These are phyloP conservation scores for Neonectria ditissima DNA, from an alignment of 2,329 filamentous ascomycete species.

Conservation along the genomic window DNA sequence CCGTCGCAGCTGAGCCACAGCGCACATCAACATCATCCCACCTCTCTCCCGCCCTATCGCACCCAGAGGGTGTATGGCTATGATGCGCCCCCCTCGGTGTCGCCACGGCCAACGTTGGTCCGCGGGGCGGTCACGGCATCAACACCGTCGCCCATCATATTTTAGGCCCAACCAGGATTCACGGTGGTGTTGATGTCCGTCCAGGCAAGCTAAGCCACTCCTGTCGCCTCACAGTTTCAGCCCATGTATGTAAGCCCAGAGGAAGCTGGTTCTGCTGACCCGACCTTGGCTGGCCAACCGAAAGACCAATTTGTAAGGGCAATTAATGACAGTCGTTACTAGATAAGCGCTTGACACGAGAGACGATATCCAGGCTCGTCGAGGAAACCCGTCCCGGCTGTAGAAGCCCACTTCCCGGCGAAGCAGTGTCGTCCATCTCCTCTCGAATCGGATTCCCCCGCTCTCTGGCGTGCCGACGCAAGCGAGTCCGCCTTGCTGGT, in stretches of 20 bases:
- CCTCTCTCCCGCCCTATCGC: conserved; percentile 7
- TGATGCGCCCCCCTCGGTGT: conserved; percentile 8
- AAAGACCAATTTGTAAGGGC: conserved; percentile 8
- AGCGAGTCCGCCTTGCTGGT: not conserved
- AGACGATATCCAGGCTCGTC: too few relatives aligned
- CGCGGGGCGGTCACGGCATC: conserved; percentile 24
- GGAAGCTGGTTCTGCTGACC: conserved; percentile 8
- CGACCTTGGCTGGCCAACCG: conserved; percentile 11
- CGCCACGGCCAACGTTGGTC: conserved; percentile 5
- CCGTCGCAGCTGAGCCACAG: not conserved
- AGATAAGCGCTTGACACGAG: not conserved
- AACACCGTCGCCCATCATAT: conserved; percentile 18
- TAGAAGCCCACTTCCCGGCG: not conserved
- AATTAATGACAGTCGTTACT: conserved; percentile 6
- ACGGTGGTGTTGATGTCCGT: conserved; percentile 11
- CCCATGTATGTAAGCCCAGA: conserved; percentile 26
- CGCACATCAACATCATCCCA: conserved; percentile 19
- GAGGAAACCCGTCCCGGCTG: too few relatives aligned
- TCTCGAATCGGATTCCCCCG: conserved; percentile 9
- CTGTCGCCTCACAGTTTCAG: conserved; percentile 26
- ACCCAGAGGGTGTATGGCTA: conserved; percentile 5
- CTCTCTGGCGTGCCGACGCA: conserved; percentile 7
- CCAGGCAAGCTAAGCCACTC: conserved; percentile 26
- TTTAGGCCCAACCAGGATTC: conserved; percentile 33
- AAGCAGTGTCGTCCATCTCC: conserved; percentile 3